These are phyloP conservation scores for Thamnidium elegans DNA, from an alignment of 192 early-diverging fungal genomes.

Conservation along the genomic window DNA sequence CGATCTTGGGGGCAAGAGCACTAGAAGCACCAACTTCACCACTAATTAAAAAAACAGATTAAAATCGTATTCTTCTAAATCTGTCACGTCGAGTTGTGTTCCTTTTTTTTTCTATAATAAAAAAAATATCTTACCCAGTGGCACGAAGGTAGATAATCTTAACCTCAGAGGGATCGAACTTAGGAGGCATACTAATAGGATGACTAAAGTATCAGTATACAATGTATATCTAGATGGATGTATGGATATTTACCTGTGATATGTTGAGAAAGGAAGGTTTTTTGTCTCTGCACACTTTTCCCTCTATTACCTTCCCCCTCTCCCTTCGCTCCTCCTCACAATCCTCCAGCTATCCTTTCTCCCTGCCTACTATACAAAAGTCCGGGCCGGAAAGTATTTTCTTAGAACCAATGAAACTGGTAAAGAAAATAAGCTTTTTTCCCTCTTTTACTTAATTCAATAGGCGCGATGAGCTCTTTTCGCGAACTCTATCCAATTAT, in stretches of 20 bases:
- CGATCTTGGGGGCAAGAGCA: slow-evolving; percentile 97
- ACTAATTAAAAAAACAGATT: slow-evolving; percentile 56
- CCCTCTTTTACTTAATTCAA: too few species aligned
- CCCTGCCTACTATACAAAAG: too few species aligned
- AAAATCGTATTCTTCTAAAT: not conserved
- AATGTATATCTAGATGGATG: not conserved
- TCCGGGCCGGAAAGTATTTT: too few species aligned
- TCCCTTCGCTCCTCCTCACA: too few species aligned
- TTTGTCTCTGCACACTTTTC: too few species aligned
- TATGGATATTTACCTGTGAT: not conserved
- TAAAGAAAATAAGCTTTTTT: too few species aligned
- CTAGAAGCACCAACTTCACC: slow-evolving; percentile 96
- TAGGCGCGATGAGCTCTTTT: too few species aligned
- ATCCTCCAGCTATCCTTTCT: too few species aligned
- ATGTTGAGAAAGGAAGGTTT: slow-evolving; percentile 2
- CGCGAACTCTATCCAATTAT: too few species aligned
- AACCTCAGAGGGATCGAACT: slow-evolving; percentile 82
- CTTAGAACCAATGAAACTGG: too few species aligned
- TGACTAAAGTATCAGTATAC: not conserved
- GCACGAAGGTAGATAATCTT: slow-evolving; percentile 90
- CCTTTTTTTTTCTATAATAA: slow-evolving; percentile 2
- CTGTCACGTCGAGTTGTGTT: not conserved
- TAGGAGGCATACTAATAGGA: slow-evolving; percentile 60
- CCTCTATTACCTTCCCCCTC: too few species aligned
- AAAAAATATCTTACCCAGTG: slow-evolving; percentile 59